Percentiles rank a stretch among this genome's conserved stretches.
Evolutionary conservation across 305 asterid species (phyloP).

Genomic region (Solanum hybrid): DNA sequence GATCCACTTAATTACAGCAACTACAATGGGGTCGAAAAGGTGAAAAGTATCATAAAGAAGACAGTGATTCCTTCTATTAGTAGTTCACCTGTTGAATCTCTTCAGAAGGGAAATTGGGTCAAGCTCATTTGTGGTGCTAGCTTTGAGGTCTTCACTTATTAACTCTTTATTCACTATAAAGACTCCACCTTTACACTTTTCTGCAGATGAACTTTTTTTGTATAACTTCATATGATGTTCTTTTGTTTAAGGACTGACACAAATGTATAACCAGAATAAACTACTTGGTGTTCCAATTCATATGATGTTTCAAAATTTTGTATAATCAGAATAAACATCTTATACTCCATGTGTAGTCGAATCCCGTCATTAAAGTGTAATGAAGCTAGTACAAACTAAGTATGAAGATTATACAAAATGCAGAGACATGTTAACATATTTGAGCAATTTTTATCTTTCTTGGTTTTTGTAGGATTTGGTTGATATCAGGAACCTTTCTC

Average conservation of each 20-base stretch:
- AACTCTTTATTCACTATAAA: background rate
- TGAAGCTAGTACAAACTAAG: background rate
- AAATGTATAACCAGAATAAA: background rate
- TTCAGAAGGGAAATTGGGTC: conserved; percentile 77
- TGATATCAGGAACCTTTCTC: conserved; percentile 84
- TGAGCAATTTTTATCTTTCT: background rate
- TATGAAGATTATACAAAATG: background rate
- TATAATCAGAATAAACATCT: background rate
- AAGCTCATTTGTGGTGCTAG: conserved; percentile 96
- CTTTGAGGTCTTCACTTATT: conserved; percentile 44
- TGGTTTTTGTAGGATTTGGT: conserved; percentile 47
- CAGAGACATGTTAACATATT: background rate
- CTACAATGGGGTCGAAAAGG: conserved; percentile 33
- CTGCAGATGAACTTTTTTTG: background rate
- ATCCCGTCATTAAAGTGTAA: background rate
- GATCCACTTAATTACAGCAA: conserved; percentile 25
- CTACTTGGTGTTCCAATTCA: background rate
- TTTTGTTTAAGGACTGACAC: background rate
- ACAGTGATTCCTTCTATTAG: conserved; percentile 38
- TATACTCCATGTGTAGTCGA: background rate
- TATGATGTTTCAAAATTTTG: background rate
- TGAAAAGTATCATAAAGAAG: conserved; percentile 33
- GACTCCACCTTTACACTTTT: background rate
- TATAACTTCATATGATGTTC: background rate
- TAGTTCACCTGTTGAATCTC: conserved; percentile 59